phyloP scores from a whole-genome alignment of 2,329 filamentous ascomycete species.

The Penicillium sumatraense region DNA sequence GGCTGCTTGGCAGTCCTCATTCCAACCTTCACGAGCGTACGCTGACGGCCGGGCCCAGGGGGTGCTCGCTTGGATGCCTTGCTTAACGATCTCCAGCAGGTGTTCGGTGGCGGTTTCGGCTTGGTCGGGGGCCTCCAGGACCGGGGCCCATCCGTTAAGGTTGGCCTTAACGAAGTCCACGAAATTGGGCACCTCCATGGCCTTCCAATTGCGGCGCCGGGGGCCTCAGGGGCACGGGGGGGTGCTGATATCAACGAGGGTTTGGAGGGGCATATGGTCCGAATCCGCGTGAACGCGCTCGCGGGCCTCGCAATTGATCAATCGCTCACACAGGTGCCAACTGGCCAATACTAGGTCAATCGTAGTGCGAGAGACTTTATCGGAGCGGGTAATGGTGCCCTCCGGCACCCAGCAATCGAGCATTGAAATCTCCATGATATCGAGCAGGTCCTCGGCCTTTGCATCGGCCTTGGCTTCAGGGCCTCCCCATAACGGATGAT shows the following conservation, averaged over 20 bases:
- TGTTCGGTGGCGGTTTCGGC: background rate
- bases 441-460: background rate
- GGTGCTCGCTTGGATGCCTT: background rate
- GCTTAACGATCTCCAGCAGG: background rate
- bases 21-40: background rate
- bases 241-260: background rate
- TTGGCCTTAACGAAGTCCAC: background rate
- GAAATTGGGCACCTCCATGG: background rate
- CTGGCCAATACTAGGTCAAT: conserved; percentile 8
- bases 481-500: conserved; percentile 3
- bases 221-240: background rate
- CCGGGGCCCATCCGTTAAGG: background rate
- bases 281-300: background rate
- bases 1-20: background rate
- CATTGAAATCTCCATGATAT: background rate
- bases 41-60: background rate
- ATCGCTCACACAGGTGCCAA: background rate
- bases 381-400: background rate
- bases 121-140: background rate
- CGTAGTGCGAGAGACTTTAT: background rate
- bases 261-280: conserved; percentile 8
- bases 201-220: background rate
- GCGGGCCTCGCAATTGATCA: background rate
- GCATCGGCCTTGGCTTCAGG: background rate
- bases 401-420: background rate